Conservation (phyloP, 306 rosid genomes). For the Vigna trinervia region DNA sequence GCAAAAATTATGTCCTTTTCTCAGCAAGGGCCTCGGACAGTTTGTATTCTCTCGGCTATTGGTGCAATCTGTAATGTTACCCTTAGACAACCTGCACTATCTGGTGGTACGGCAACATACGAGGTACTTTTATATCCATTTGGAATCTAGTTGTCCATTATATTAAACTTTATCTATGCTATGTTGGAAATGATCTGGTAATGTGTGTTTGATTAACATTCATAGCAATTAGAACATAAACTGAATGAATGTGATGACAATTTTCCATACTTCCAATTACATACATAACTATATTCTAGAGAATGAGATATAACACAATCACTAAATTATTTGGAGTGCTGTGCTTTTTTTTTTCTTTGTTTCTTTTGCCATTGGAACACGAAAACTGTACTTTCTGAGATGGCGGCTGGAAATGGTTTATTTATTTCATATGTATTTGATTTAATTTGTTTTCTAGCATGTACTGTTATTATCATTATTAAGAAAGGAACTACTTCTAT, state of each 20-base stretch:
- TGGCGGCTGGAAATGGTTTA: slow-evolving; percentile 1
- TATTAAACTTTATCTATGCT: slow-evolving; percentile 9
- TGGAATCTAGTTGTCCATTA: slow-evolving; percentile 22
- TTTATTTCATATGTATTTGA: neutral
- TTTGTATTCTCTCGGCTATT: slow-evolving; percentile 87
- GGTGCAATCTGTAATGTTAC: slow-evolving; percentile 79
- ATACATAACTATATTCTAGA: neutral
- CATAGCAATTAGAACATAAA: slow-evolving; percentile 27
- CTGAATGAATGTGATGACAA: neutral
- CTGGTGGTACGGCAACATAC: slow-evolving; percentile 71
- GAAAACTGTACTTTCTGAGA: slow-evolving; percentile 18
- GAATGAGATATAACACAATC: neutral
- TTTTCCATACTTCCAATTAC: neutral
- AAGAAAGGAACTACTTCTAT: neutral
- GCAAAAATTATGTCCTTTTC: slow-evolving; percentile 71
- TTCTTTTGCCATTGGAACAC: neutral
- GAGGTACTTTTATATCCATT: slow-evolving; percentile 62
- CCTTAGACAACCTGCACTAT: slow-evolving; percentile 70
- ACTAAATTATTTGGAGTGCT: neutral
- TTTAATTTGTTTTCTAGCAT: neutral
- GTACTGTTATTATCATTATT: neutral
- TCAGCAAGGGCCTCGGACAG: slow-evolving; percentile 88
- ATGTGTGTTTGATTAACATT: slow-evolving; percentile 4
- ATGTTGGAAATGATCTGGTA: slow-evolving; percentile 21
- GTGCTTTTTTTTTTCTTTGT: neutral